These are phyloP conservation scores for Pharnaceum exiguum DNA, from an alignment of 148 eudicot species.

Conservation along the genomic window DNA sequence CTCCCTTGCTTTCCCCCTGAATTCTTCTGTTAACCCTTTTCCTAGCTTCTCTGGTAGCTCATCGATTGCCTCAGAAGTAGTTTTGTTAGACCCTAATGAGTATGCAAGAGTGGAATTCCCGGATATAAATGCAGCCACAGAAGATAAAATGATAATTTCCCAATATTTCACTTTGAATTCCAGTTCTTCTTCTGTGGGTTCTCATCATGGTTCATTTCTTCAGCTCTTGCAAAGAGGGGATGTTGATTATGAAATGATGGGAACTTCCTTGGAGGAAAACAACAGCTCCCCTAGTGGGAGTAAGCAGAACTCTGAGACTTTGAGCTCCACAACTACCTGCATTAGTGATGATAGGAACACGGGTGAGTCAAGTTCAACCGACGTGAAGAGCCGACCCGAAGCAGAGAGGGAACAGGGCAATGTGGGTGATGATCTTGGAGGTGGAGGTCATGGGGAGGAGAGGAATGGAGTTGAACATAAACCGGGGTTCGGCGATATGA, in stretches of 20 bases:
- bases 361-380: slow-evolving; percentile 32
- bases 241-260: slow-evolving; percentile 51
- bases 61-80: slow-evolving; percentile 53
- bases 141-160: slow-evolving; percentile 64
- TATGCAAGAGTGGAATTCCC: slow-evolving; percentile 68
- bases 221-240: slow-evolving; percentile 31
- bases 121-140: slow-evolving; percentile 41
- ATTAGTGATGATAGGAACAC: slow-evolving; percentile 57
- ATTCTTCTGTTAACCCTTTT: slow-evolving; percentile 11
- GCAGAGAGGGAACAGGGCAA: slow-evolving; percentile 23
- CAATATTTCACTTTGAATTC: slow-evolving; percentile 38
- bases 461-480: slow-evolving; percentile 21
- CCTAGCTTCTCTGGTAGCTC: slow-evolving; percentile 25
- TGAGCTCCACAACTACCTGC: slow-evolving; percentile 55
- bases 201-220: slow-evolving; percentile 49
- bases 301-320: slow-evolving; percentile 31
- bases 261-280: slow-evolving; percentile 37
- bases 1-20: slow-evolving; percentile 16
- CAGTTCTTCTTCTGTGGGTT: not conserved
- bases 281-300: slow-evolving; percentile 5
- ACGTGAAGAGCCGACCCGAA: not conserved
- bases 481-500: slow-evolving; percentile 6
- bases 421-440: not conserved
- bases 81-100: slow-evolving; percentile 46
- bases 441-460: slow-evolving; percentile 14